Evolutionary conservation across 1,284 basidiomycete species (phyloP).

Genomic region (Tilletia caries): DNA sequence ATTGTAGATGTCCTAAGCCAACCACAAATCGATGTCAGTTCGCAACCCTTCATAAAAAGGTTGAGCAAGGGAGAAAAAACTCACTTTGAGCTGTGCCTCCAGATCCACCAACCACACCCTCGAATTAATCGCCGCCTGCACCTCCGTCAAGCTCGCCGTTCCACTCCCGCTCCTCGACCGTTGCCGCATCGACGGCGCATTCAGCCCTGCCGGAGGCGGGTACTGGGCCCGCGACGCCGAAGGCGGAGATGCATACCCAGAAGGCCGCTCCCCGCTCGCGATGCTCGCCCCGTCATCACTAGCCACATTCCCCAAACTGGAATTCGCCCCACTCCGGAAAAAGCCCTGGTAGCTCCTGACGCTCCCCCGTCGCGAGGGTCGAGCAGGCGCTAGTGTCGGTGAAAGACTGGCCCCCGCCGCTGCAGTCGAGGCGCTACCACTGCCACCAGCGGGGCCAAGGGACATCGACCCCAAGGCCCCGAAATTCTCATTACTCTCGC

Average conservation of each 20-base stretch:
- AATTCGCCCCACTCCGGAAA: constrained; percentile 1
- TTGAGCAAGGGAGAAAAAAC: constrained; percentile 25
- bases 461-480: constrained; percentile 27
- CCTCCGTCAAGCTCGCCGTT: constrained; percentile 6
- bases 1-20: constrained; percentile 80
- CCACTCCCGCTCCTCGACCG: constrained; percentile 18
- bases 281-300: constrained; percentile 3
- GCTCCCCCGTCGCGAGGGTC: background rate
- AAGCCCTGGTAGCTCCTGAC: constrained; percentile 9
- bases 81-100: constrained; percentile 76
- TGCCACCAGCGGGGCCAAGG: constrained; percentile 23
- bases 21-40: background rate
- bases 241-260: background rate
- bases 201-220: background rate
- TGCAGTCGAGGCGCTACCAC: background rate
- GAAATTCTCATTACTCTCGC: background rate
- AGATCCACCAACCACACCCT: constrained; percentile 73
- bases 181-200: background rate
- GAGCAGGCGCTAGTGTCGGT: background rate
- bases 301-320: background rate
- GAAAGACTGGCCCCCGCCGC: too few relatives aligned
- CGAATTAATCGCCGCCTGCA: constrained; percentile 10
- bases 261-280: background rate
- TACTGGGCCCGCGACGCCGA: background rate
- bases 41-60: too few relatives aligned